Evolutionary conservation across 306 rosid genomes (phyloP).

Genomic region (Acacia confusa): DNA sequence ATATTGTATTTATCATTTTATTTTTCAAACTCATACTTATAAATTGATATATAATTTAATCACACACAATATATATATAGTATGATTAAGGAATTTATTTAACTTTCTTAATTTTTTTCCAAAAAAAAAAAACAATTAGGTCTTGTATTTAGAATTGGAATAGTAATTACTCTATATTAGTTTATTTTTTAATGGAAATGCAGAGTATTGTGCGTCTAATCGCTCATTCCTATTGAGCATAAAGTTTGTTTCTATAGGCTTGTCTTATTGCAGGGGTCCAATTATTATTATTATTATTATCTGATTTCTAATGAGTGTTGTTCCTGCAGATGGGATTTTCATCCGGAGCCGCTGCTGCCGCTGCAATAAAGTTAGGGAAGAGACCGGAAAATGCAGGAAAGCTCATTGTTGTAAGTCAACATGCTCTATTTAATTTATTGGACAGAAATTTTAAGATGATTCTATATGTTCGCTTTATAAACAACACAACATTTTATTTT

Average conservation of each 20-base stretch:
- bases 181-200: not conserved
- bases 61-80: too few species aligned
- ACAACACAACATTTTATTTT: not conserved
- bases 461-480: too few species aligned
- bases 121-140: too few species aligned
- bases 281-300: too few species aligned
- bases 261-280: too few species aligned
- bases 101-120: too few species aligned
- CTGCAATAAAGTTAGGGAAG: constrained; percentile 65
- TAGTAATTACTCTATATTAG: not conserved
- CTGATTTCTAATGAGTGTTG: too few species aligned
- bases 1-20: not conserved
- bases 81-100: too few species aligned
- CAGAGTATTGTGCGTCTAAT: not conserved
- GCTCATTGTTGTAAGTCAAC: not conserved
- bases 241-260: not conserved
- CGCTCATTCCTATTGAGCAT: too few species aligned
- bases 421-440: constrained; percentile 31
- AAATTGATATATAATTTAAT: too few species aligned
- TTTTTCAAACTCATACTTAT: too few species aligned
- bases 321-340: constrained; percentile 70
- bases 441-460: not conserved
- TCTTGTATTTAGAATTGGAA: too few species aligned
- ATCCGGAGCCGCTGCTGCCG: constrained; percentile 81
- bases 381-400: constrained; percentile 74